phyloP scores from a whole-genome alignment of 1,284 basidiomycete species.

The Chiua sp. region DNA sequence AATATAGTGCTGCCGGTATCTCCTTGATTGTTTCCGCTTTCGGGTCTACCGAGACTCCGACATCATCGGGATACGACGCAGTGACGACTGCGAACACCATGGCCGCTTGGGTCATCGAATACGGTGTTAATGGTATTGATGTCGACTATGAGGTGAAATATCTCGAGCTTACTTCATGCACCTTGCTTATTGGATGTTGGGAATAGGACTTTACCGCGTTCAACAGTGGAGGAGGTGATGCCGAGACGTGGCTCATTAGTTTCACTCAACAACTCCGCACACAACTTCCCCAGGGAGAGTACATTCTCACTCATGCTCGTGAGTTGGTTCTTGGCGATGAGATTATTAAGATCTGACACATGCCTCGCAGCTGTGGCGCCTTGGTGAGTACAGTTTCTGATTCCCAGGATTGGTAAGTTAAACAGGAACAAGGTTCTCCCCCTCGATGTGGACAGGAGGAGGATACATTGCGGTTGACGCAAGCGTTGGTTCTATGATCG shows the following conservation, averaged over 20 bases:
- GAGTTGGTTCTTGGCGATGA: slow-evolving; percentile 1
- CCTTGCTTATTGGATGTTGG: neutral
- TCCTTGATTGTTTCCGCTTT: slow-evolving; percentile 56
- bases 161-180: neutral
- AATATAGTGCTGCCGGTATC: slow-evolving; percentile 52
- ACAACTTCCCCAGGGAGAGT: slow-evolving; percentile 41
- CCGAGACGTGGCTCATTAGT: slow-evolving; percentile 49
- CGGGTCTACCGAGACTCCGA: slow-evolving; percentile 58
- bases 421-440: slow-evolving; percentile 24
- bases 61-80: slow-evolving; percentile 46
- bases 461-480: slow-evolving; percentile 65
- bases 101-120: slow-evolving; percentile 53
- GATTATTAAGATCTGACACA: neutral
- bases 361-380: slow-evolving; percentile 32
- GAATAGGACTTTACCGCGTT: slow-evolving; percentile 53
- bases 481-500: slow-evolving; percentile 60
- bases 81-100: slow-evolving; percentile 48
- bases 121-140: slow-evolving; percentile 57
- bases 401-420: neutral
- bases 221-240: slow-evolving; percentile 41
- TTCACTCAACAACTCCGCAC: slow-evolving; percentile 48
- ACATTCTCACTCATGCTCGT: slow-evolving; percentile 46
- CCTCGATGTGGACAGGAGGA: slow-evolving; percentile 39
- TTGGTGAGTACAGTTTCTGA: slow-evolving; percentile 20
- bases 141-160: slow-evolving; percentile 56